Evolutionary conservation across 352 stramenopile species (phyloP).

Genomic region (Globisporangium middletonii): DNA sequence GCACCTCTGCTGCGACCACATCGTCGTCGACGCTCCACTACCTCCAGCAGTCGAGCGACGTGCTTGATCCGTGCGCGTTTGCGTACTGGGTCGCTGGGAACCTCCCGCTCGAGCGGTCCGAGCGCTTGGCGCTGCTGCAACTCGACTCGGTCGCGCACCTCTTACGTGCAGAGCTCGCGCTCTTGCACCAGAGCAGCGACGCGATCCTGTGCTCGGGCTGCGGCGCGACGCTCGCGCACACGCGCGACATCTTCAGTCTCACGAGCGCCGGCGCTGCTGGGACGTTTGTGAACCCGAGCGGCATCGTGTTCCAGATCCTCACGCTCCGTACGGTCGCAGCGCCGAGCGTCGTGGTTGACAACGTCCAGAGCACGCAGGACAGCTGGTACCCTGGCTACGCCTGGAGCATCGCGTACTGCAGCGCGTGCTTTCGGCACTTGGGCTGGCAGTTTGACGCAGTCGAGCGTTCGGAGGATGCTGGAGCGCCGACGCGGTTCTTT

Average conservation of each 20-base stretch:
- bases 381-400: constrained; percentile 78
- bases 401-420: constrained; percentile 78
- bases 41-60: constrained; percentile 29
- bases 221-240: constrained; percentile 51
- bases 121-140: constrained; percentile 52
- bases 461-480: no score
- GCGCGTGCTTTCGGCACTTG: constrained; percentile 58
- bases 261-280: constrained; percentile 43
- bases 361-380: constrained; percentile 44
- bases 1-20: background rate
- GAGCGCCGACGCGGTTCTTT: constrained; percentile 51
- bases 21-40: constrained; percentile 12
- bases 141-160: constrained; percentile 58
- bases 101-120: constrained; percentile 47
- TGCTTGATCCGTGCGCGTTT: constrained; percentile 55
- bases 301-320: constrained; percentile 76
- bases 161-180: constrained; percentile 45
- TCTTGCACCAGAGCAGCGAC: constrained; percentile 55
- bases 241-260: constrained; percentile 79
- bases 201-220: constrained; percentile 66
- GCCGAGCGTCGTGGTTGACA: constrained; percentile 38
- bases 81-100: constrained; percentile 77
- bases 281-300: constrained; percentile 80
- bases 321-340: constrained; percentile 51
- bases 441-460: constrained; percentile 71